These are phyloP conservation scores for Fusarium concolor DNA, from an alignment of 2,329 filamentous ascomycete species.

Conservation along the genomic window DNA sequence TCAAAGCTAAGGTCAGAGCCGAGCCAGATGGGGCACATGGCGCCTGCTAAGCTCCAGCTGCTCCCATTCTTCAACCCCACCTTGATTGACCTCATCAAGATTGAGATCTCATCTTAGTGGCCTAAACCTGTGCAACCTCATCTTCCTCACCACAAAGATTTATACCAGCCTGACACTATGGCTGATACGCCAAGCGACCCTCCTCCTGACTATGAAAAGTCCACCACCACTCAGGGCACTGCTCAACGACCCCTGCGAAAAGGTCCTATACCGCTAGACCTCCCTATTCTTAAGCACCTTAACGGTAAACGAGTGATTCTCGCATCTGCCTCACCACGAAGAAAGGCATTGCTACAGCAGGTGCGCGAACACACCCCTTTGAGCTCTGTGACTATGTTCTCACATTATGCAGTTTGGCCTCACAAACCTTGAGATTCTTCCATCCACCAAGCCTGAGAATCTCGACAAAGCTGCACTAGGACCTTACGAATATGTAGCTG, in stretches of 20 bases:
- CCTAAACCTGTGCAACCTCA: conserved; percentile 17
- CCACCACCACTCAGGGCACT: conserved; percentile 53
- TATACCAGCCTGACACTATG: conserved; percentile 38
- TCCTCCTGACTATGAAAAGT: conserved; percentile 60
- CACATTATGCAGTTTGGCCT: conserved; percentile 74
- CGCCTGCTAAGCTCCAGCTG: conserved; percentile 31
- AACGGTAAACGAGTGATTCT: conserved; percentile 86
- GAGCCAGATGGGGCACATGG: conserved; percentile 36
- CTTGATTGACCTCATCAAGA: conserved; percentile 44
- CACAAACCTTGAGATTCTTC: conserved; percentile 82
- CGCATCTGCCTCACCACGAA: conserved; percentile 87
- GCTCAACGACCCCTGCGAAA: conserved; percentile 53
- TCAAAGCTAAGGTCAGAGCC: conserved; percentile 26
- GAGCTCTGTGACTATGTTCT: conserved; percentile 6
- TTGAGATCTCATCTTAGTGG: conserved; percentile 9
- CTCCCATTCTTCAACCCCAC: conserved; percentile 43
- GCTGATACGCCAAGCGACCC: conserved; percentile 52
- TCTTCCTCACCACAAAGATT: conserved; percentile 6
- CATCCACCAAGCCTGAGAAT: conserved; percentile 87
- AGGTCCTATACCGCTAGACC: conserved; percentile 75
- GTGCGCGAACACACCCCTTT: conserved; percentile 52
- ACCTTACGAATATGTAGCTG: conserved; percentile 90
- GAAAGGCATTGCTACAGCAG: conserved; percentile 82
- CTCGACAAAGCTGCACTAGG: conserved; percentile 79
- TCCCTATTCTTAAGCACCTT: conserved; percentile 83